Base-by-base conservation (phyloP, 345 rosid genomes). In the Physaria fendleri region DNA sequence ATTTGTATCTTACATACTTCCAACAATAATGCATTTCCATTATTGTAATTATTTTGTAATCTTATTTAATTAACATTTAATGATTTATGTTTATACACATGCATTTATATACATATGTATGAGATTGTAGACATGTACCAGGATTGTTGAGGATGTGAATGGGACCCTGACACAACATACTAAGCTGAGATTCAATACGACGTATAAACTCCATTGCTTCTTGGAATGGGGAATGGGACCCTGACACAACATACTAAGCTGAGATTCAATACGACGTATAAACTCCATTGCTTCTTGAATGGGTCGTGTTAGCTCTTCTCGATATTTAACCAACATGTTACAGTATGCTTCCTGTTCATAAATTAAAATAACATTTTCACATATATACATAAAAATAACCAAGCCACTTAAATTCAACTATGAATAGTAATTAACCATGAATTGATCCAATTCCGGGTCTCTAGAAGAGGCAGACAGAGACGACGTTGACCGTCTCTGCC, bases 141-240 rank as follows among this genome's bases (percentile, higher is more conserved):
- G 87, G 63, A 57, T 82, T 82, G 56, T 82, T 81, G 76, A 83
- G 81, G 82, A 87, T 80, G 64, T 86, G 88, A 30, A 79, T 69
- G 62, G 99, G 84, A 40, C 78, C 83, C 65, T 72, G 80, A 78
- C 82, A 77, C 56, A 87, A 72, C 87, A 83, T 74, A 72, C 73
- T 89, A 25, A 93, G 79, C 72, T 93, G 97, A 45, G 90, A 76
- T 81, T 93, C 97, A 76, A 93, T 85, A 72, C 91, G 77, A 43
- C 94, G 90, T 83, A 93, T 89, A 88, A 87, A 93, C 67, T 87
- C 99, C 91, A 85, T 87, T 63, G 97, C 96, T 78, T 93, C 99
- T 73, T 89, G n/a, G 92, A 62, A 93, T 77, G 9, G 99, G 99
- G n/a, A n/a, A n/a, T n/a, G n/a, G n/a, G n/a, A n/a, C 78, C 83